Percentiles rank a stretch among this genome's conserved stretches.
Conservation (phyloP, 163 green algal genomes). For the Chloroidium sp. region DNA sequence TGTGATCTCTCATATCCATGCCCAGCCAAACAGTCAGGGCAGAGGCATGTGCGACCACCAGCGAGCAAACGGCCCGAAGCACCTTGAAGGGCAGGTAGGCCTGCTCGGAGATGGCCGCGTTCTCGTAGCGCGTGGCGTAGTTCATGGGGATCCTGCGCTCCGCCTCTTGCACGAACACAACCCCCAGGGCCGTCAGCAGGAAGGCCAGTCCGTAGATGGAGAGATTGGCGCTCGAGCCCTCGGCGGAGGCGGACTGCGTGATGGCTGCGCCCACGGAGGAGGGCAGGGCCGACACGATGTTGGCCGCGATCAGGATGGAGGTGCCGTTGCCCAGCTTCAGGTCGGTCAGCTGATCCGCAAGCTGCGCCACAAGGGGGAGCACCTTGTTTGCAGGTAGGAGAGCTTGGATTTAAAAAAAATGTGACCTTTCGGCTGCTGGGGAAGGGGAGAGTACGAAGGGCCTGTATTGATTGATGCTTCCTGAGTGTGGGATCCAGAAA, state of each 20-base stretch:
- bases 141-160: constrained; percentile 97
- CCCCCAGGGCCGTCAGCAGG: constrained; percentile 80
- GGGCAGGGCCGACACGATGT: constrained; percentile 89
- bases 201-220: constrained; percentile 51
- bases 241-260: constrained; percentile 26
- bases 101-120: constrained; percentile 54
- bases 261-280: constrained; percentile 62
- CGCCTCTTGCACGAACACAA: constrained; percentile 95
- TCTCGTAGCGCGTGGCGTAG: constrained; percentile 76
- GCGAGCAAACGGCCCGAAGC: background rate
- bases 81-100: constrained; percentile 98
- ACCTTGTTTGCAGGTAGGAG: no score
- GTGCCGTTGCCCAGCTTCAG: constrained; percentile 92
- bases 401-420: no score
- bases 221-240: constrained; percentile 23
- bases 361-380: constrained; percentile 15
- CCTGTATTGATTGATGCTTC: no score
- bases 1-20: background rate
- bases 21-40: background rate
- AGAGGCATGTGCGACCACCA: background rate
- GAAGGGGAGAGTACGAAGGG: no score
- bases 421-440: no score
- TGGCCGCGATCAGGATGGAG: constrained; percentile 84
- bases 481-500: no score
- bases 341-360: constrained; percentile 63